A percentile compares a stretch with the other conserved stretches of the same genome.
phyloP scores from a whole-genome alignment of 2,329 filamentous ascomycete genomes.

The Xylariaceae sp. region DNA sequence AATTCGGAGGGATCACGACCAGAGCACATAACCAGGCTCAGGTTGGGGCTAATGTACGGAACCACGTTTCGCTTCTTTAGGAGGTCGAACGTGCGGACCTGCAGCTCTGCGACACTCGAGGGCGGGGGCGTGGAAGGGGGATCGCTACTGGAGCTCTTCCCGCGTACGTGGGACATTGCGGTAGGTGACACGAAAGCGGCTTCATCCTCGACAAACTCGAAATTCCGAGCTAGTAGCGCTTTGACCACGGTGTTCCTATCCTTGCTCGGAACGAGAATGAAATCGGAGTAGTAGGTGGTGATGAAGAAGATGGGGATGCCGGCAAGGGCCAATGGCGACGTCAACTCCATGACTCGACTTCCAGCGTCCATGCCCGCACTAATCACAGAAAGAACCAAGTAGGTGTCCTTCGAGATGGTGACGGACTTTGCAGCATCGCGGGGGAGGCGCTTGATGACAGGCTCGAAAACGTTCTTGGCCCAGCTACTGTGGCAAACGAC shows the following conservation, averaged over 20 bases:
- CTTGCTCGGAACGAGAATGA: slow-evolving; percentile 81
- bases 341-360: slow-evolving; percentile 85
- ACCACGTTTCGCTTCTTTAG: slow-evolving; percentile 73
- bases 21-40: slow-evolving; percentile 79
- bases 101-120: slow-evolving; percentile 72
- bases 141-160: slow-evolving; percentile 29
- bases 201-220: slow-evolving; percentile 73
- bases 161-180: slow-evolving; percentile 32
- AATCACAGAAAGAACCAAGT: slow-evolving; percentile 84
- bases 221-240: slow-evolving; percentile 73
- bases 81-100: slow-evolving; percentile 76
- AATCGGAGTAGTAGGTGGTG: slow-evolving; percentile 96
- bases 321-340: slow-evolving; percentile 82
- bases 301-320: slow-evolving; percentile 98
- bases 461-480: slow-evolving; percentile 70
- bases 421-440: slow-evolving; percentile 48
- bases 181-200: slow-evolving; percentile 60
- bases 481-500: slow-evolving; percentile 79
- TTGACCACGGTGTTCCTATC: slow-evolving; percentile 70
- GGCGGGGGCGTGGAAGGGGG: slow-evolving; percentile 71
- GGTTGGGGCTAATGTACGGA: slow-evolving; percentile 62
- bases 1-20: slow-evolving; percentile 50
- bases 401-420: slow-evolving; percentile 76
- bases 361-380: slow-evolving; percentile 88
- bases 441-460: slow-evolving; percentile 63